Conservation (phyloP, 2,329 filamentous ascomycete genomes). For the Venturia asperata region DNA sequence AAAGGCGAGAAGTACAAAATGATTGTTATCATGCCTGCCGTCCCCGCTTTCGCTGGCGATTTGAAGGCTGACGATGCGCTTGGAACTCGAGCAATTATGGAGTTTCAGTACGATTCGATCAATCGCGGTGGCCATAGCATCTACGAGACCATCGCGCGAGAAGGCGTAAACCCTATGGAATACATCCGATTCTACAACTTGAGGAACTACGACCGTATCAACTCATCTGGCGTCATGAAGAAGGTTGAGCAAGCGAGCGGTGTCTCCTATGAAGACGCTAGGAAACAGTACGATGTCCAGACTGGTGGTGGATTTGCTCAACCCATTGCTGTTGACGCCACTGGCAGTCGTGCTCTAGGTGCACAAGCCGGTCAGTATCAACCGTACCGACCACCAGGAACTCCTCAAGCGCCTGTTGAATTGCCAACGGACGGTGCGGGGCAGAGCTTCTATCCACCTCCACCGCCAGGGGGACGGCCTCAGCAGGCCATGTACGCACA, state of each 20-base stretch:
- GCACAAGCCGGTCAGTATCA: conserved; percentile 22
- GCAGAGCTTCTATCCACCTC: conserved; percentile 10
- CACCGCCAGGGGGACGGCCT: conserved; percentile 10
- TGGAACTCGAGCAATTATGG: conserved; percentile 78
- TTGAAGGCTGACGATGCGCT: conserved; percentile 64
- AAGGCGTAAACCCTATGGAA: conserved; percentile 60
- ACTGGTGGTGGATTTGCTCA: conserved; percentile 33
- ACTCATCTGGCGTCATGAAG: conserved; percentile 56
- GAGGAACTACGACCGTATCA: conserved; percentile 77
- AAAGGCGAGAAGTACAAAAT: conserved; percentile 63
- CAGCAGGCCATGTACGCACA: conserved; percentile 6
- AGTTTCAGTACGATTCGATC: conserved; percentile 77
- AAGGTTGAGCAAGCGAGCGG: conserved; percentile 56
- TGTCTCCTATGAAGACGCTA: conserved; percentile 60
- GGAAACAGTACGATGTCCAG: conserved; percentile 55
- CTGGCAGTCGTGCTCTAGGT: not conserved
- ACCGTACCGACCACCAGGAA: conserved; percentile 18
- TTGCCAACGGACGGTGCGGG: not conserved
- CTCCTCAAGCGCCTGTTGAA: conserved; percentile 14
- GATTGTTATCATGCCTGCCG: conserved; percentile 69
- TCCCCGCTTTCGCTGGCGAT: conserved; percentile 78
- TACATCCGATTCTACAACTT: conserved; percentile 85
- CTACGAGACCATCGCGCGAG: conserved; percentile 59
- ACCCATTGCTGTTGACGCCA: not conserved
- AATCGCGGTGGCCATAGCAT: conserved; percentile 71